Conservation (phyloP, 768 basidiomycete genomes). For the Mycena haematopus region DNA sequence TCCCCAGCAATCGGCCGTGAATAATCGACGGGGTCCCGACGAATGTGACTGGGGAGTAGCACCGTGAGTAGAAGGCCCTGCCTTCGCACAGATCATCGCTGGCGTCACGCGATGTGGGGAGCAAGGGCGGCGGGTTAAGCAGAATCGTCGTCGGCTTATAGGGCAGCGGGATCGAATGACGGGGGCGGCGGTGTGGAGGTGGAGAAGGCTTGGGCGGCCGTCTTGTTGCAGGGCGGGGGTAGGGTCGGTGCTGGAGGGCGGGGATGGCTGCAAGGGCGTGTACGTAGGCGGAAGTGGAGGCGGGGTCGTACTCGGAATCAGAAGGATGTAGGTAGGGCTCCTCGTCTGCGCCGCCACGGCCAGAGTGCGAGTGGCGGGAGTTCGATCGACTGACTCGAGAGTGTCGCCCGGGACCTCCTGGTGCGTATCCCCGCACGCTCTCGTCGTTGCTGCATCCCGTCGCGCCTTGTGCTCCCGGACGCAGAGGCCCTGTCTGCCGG, state of each 20-base stretch:
- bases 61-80: slow-evolving; percentile 19
- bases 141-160: no score
- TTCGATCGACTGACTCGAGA: no score
- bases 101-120: neutral
- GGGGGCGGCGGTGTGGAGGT: neutral
- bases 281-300: no score
- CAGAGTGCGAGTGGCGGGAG: no score
- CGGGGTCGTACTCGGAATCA: no score
- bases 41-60: slow-evolving; percentile 21
- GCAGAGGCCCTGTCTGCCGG: no score
- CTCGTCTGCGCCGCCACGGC: no score
- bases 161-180: no score
- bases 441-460: neutral
- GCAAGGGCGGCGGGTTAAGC: slow-evolving; percentile 20
- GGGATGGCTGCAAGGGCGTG: no score
- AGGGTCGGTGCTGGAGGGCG: neutral
- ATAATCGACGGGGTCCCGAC: slow-evolving; percentile 28
- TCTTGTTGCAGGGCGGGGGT: neutral
- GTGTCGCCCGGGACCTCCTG: no score
- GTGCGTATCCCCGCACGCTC: neutral
- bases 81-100: neutral
- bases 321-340: no score
- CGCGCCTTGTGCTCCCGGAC: no score
- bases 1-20: slow-evolving; percentile 24
- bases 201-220: neutral